Evolutionary conservation across 371 early-diverging fungal genomes (phyloP).

Genomic region (Mortierella sp.): DNA sequence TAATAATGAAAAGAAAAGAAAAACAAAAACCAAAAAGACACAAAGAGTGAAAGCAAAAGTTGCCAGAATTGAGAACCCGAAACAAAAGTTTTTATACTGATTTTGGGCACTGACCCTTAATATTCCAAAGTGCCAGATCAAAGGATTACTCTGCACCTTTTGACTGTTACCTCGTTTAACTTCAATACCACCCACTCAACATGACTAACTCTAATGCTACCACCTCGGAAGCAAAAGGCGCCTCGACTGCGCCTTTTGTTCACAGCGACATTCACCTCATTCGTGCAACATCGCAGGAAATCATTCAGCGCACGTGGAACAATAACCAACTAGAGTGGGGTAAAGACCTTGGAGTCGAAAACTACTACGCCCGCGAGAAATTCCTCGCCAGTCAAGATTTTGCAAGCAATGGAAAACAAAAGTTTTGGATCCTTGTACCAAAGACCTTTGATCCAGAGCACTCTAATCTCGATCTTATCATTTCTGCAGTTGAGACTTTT

Average conservation of each 20-base stretch:
- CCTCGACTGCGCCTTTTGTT: not conserved
- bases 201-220: not conserved
- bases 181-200: too few species aligned
- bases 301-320: conserved; percentile 51
- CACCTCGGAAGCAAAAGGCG: not conserved
- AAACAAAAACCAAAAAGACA: not conserved
- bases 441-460: conserved; percentile 24
- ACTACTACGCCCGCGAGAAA: conserved; percentile 50
- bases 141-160: too few species aligned
- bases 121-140: too few species aligned
- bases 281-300: conserved; percentile 16
- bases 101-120: too few species aligned
- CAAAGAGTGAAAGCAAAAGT: conserved; percentile 1
- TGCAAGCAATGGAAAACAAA: conserved; percentile 39
- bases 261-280: conserved; percentile 39
- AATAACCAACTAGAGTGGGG: conserved; percentile 56
- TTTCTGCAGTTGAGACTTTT: conserved; percentile 53
- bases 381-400: conserved; percentile 35
- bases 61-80: too few species aligned
- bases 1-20: too few species aligned
- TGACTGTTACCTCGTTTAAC: too few species aligned
- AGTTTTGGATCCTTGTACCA: conserved; percentile 57
- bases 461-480: conserved; percentile 28
- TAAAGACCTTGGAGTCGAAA: conserved; percentile 26
- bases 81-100: too few species aligned